Evolutionary conservation across 1,284 basidiomycete genomes (phyloP), one percentile per base, ranked within the genome.

Genomic region (Porodaedalea pini): DNA sequence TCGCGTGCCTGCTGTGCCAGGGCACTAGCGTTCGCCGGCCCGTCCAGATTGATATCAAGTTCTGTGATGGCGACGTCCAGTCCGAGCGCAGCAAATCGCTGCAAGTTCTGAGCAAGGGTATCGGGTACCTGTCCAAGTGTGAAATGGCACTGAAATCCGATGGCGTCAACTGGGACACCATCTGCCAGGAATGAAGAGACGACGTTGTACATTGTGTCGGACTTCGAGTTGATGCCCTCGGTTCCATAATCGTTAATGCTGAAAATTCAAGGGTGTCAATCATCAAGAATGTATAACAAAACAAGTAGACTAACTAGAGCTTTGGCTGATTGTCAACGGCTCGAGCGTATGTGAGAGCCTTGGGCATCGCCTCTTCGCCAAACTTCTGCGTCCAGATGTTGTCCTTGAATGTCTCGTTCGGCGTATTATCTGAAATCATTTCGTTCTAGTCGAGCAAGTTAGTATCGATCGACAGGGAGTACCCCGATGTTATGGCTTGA

Each of bases 81-180:
- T 6, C 63, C 65, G 11, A 65, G 58, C n/a, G 57, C 65, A 21
- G 63, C 55, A 23, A 67, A 61, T 4, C 57, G 47, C 43, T 50
- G 50, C 25, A 62, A 43, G 44, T 63, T 63, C 41, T 44, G 25
- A 23, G 53, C 37, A 23, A 63, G 39, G 15, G 49, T 56, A 37
- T 51, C 45, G 2, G 61, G 59, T 8, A 63, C 27, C 19, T 58
- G 58, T 8, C 48, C 48, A 37, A 61, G 54, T 17, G 47, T 48
- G 39, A 64, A 59, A 39, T 62, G 61, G 27, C 59, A 53, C 70
- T 83, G 80, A 36, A 60, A 60, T 27, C 58, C 58, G 29, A 60
- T 56, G 25, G 48, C 58, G 41, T 60, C 54, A 13, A 60, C 37
- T n/a, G 81, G 81, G 6, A 60, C 58, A 32, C 54, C 54, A 39